Evolutionary conservation across 2,329 filamentous ascomycete species (phyloP).

Genomic region (Clarireedia monteithiana): DNA sequence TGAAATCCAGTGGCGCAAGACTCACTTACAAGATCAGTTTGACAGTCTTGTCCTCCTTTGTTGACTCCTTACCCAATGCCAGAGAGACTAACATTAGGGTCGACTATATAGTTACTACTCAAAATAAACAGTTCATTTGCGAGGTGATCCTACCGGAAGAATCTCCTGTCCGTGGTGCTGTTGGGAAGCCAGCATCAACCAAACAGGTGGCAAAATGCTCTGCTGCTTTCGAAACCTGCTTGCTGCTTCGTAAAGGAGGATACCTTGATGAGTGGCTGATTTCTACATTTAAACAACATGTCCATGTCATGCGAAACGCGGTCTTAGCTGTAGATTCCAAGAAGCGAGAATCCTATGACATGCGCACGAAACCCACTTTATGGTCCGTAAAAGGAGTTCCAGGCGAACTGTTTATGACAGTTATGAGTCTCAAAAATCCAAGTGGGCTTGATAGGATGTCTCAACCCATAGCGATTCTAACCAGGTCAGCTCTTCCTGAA

Average conservation of each 20-base stretch:
- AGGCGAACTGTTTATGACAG: constrained; percentile 48
- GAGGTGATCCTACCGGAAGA: constrained; percentile 72
- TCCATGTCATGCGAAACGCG: constrained; percentile 83
- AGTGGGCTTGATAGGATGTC: constrained; percentile 50
- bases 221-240: constrained; percentile 78
- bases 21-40: constrained; percentile 72
- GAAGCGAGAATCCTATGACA: constrained; percentile 64
- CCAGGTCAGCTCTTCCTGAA: constrained; percentile 53
- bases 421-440: constrained; percentile 51
- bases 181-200: constrained; percentile 54
- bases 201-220: constrained; percentile 81
- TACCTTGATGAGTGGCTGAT: constrained; percentile 68
- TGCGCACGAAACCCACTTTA: constrained; percentile 69
- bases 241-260: constrained; percentile 55
- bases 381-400: constrained; percentile 53
- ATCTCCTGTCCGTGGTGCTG: constrained; percentile 60
- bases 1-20: constrained; percentile 64
- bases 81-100: constrained; percentile 31
- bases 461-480: constrained; percentile 62
- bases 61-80: constrained; percentile 53
- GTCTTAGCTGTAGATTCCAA: constrained; percentile 73
- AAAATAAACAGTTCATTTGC: constrained; percentile 57
- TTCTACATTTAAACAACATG: constrained; percentile 61
- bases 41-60: constrained; percentile 64
- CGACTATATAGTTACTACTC: constrained; percentile 54